These are phyloP conservation scores for Phytophthora syringae DNA, from an alignment of 352 stramenopile genomes.

Conservation along the genomic window DNA sequence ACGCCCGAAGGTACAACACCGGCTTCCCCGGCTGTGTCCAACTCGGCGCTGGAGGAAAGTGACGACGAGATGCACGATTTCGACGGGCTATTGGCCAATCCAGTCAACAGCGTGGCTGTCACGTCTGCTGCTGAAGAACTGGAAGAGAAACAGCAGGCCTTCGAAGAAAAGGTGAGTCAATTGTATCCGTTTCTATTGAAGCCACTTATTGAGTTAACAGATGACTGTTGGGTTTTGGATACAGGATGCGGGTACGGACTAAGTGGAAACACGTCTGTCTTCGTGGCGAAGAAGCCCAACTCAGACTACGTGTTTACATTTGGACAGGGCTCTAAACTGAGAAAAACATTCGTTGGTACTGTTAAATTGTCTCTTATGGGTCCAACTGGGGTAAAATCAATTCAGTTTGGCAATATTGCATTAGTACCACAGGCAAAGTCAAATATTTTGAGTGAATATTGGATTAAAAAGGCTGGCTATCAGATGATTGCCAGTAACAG, in stretches of 20 bases:
- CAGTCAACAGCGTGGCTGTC: conserved; percentile 1
- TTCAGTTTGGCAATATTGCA: too few species aligned
- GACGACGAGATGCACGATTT: conserved; percentile 8
- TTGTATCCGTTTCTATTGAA: too few species aligned
- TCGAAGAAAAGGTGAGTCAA: too few species aligned
- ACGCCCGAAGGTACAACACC: not conserved
- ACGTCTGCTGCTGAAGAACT: conserved; percentile 11
- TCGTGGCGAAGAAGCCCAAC: conserved; percentile 1
- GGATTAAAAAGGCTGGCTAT: too few species aligned
- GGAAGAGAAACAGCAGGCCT: too few species aligned
- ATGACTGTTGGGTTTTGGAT: conserved; percentile 12
- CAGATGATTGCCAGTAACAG: conserved; percentile 2
- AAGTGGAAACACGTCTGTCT: too few species aligned
- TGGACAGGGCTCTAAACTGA: conserved; percentile 14
- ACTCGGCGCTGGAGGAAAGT: too few species aligned
- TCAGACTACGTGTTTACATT: conserved; percentile 7
- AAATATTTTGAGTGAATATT: too few species aligned
- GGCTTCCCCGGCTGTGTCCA: not conserved
- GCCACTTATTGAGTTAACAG: conserved; percentile 5
- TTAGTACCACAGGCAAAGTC: too few species aligned
- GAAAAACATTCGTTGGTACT: conserved; percentile 2
- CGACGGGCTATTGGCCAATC: not conserved
- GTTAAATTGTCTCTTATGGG: too few species aligned
- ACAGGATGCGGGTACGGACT: conserved; percentile 5
- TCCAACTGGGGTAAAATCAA: too few species aligned